phyloP scores from a whole-genome alignment of 2,329 filamentous ascomycete species.

The Aureobasidium leucospermi region DNA sequence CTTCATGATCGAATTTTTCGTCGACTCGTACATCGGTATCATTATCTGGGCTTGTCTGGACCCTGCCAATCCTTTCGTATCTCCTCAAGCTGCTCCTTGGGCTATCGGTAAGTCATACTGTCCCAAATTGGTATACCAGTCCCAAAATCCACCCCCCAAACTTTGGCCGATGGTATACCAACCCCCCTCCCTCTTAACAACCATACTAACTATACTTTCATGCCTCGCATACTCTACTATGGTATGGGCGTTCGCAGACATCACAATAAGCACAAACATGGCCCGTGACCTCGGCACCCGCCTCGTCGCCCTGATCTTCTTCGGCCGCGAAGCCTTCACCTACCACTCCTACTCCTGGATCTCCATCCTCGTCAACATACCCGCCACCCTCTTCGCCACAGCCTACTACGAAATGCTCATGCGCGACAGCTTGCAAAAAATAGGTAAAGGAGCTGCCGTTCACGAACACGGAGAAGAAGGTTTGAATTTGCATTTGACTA shows the following conservation, averaged over 20 bases:
- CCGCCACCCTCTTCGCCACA: conserved; percentile 50
- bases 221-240: conserved; percentile 42
- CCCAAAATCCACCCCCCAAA: no score
- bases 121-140: no score
- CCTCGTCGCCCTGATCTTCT: conserved; percentile 53
- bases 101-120: conserved; percentile 38
- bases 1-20: conserved; percentile 54
- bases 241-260: conserved; percentile 50
- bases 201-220: no score
- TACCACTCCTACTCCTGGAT: conserved; percentile 46
- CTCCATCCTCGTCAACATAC: conserved; percentile 49
- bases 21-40: conserved; percentile 49
- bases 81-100: conserved; percentile 42
- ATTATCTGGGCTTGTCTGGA: conserved; percentile 53
- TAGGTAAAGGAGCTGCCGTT: conserved; percentile 42
- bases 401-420: conserved; percentile 49
- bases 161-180: no score
- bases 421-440: conserved; percentile 46
- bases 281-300: conserved; percentile 53
- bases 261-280: conserved; percentile 50
- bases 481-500: conserved; percentile 34
- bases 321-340: conserved; percentile 43
- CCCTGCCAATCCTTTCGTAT: conserved; percentile 51
- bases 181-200: no score
- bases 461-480: conserved; percentile 48